Base-by-base conservation (phyloP, 176 grass and related monocot genomes). In the Panicum miliaceum region DNA sequence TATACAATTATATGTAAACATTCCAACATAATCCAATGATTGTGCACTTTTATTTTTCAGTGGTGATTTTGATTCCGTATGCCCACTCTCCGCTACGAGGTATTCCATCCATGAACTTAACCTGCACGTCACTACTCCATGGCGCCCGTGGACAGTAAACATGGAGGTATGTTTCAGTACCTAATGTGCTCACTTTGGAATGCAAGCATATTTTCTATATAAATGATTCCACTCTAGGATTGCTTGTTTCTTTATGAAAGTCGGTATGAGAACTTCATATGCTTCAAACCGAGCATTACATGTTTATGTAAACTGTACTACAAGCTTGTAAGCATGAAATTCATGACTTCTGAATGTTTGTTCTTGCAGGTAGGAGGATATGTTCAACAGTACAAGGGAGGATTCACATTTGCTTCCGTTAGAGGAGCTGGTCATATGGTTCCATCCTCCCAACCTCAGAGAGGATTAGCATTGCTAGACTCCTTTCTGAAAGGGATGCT, bases 381-480 rank as follows among this genome's bases (percentile, higher is more conserved):
- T 83, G 84, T 89, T 64, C 87, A 78, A 1, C 76, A 92, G 19
- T 89, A 94, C 27, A 56, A 52, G 8, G 73, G 88, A 76, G 84
- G 84, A 59, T 81, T 92, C 59, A 82, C 75, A 16, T 82, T 94
- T 67, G 81, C 77, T 4, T 87, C 92, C 12, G 87, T 91, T 8
- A 91, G 87, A 65, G 87, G 81, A 75, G 79, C 92, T 40, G 92
- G 84, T 0, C 92, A 92, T 57, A 70, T 76, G 81, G 89, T 94
- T 64, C 84, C 92, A 5, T 86, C 64, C 7, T 69, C 73, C 34
- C 89, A 90, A 58, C 81, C 81, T 20, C 71, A 87, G 12, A 87
- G 87, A 67, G 90, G 89, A 38, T 5, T 94, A 3, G 12, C 61
- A 45, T 37, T 92, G 59, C 11, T 90, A 3, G 50, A 64, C 2